Evolutionary conservation across 257 asterid species (phyloP).

Genomic region (Solanum chiquidenum): DNA sequence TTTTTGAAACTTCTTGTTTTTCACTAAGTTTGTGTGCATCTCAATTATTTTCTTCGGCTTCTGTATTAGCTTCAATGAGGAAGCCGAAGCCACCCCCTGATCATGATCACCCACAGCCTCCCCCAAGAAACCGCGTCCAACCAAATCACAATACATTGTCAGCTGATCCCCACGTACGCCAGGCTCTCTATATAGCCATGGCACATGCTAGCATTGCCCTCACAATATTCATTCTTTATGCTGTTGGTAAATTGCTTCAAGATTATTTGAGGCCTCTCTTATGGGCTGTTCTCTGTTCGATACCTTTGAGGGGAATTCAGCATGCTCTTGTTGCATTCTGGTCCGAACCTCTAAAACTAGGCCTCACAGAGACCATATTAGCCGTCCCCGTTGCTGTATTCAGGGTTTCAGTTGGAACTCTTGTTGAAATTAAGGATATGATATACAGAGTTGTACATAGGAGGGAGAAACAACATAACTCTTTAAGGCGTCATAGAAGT

Average conservation of each 20-base stretch:
- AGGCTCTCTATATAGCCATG: slow-evolving; percentile 88
- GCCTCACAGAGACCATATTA: slow-evolving; percentile 77
- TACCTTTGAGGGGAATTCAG: slow-evolving; percentile 83
- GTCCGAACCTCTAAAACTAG: slow-evolving; percentile 73
- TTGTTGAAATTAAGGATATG: slow-evolving; percentile 55
- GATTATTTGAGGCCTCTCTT: slow-evolving; percentile 78
- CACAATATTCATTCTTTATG: slow-evolving; percentile 45
- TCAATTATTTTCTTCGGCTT: not conserved
- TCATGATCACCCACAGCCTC: not conserved
- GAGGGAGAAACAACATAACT: slow-evolving; percentile 21
- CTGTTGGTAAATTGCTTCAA: slow-evolving; percentile 63
- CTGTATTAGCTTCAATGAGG: slow-evolving; percentile 66
- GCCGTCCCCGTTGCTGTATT: slow-evolving; percentile 79
- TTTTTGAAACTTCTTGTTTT: not conserved
- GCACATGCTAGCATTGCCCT: slow-evolving; percentile 88
- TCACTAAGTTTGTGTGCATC: not conserved
- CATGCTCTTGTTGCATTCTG: slow-evolving; percentile 78
- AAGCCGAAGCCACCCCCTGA: slow-evolving; percentile 36
- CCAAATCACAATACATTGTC: slow-evolving; percentile 5
- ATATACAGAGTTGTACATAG: slow-evolving; percentile 29
- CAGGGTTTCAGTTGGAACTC: slow-evolving; percentile 63
- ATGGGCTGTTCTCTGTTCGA: slow-evolving; percentile 95
- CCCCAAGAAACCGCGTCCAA: not conserved
- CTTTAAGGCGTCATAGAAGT: slow-evolving; percentile 38
- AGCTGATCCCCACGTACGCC: slow-evolving; percentile 70